phyloP scores from a whole-genome alignment of 2,329 filamentous ascomycete genomes.

The Xylaria multiplex region DNA sequence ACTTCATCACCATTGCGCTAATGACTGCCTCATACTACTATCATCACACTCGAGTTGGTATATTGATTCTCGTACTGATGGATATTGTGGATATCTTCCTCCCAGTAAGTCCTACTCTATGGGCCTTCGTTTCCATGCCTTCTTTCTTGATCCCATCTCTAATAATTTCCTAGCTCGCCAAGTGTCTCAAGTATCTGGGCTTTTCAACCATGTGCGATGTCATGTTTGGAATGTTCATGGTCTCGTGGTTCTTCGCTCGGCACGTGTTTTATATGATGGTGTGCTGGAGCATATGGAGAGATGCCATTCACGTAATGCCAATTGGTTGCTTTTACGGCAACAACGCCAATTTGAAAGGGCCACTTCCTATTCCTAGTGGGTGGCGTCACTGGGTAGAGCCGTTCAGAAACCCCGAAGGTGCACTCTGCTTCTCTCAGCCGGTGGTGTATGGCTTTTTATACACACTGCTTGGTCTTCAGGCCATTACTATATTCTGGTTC shows the following conservation, averaged over 20 bases:
- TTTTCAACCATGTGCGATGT: slow-evolving; percentile 81
- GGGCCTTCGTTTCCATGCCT: background rate
- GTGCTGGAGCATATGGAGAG: slow-evolving; percentile 82
- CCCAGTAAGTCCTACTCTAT: slow-evolving; percentile 68
- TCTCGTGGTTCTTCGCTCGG: slow-evolving; percentile 83
- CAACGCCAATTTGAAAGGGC: slow-evolving; percentile 64
- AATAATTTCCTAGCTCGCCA: slow-evolving; percentile 71
- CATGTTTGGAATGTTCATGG: slow-evolving; percentile 85
- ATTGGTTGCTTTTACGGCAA: slow-evolving; percentile 77
- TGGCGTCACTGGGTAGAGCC: slow-evolving; percentile 76
- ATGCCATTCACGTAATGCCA: slow-evolving; percentile 70
- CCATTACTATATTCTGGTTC: slow-evolving; percentile 88
- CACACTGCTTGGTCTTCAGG: slow-evolving; percentile 80
- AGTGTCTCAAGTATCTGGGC: slow-evolving; percentile 90
- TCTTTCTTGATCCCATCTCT: slow-evolving; percentile 10
- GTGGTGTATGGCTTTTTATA: slow-evolving; percentile 82
- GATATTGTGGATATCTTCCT: slow-evolving; percentile 91
- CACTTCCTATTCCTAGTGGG: slow-evolving; percentile 62
- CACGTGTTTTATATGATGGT: slow-evolving; percentile 83
- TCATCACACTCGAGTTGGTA: slow-evolving; percentile 86
- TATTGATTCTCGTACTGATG: slow-evolving; percentile 90
- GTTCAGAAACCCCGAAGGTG: slow-evolving; percentile 74
- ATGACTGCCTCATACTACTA: slow-evolving; percentile 87
- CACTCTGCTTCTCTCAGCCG: slow-evolving; percentile 80
- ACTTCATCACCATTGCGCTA: slow-evolving; percentile 86